phyloP scores from a whole-genome alignment of 2,329 filamentous ascomycete species.

The Fusarium nodosum region DNA sequence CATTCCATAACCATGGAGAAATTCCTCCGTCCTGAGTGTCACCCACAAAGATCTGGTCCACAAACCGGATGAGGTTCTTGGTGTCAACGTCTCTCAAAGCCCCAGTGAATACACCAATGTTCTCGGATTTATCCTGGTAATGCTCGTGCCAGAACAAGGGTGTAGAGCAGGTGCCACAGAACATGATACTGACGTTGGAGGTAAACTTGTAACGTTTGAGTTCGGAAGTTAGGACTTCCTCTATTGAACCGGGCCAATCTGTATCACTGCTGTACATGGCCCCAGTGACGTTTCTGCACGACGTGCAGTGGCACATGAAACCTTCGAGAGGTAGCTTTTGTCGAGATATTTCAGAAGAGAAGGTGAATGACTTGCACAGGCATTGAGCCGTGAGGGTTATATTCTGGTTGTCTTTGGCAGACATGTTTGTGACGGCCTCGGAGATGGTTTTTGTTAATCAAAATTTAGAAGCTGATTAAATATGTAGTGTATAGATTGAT shows the following conservation, averaged over 20 bases:
- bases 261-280: constrained; percentile 54
- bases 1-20: constrained; percentile 59
- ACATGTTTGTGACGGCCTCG: neutral
- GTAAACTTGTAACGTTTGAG: constrained; percentile 58
- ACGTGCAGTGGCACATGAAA: constrained; percentile 63
- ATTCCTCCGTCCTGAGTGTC: constrained; percentile 68
- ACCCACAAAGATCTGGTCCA: constrained; percentile 60
- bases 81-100: constrained; percentile 51
- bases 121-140: constrained; percentile 6
- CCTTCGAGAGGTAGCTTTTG: constrained; percentile 59
- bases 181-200: constrained; percentile 52
- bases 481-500: rapidly evolving
- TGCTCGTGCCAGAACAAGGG: constrained; percentile 58
- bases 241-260: constrained; percentile 39
- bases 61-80: constrained; percentile 51
- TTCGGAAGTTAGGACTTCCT: constrained; percentile 37
- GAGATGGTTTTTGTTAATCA: rapidly evolving
- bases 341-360: constrained; percentile 52
- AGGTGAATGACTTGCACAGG: constrained; percentile 60
- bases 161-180: constrained; percentile 60
- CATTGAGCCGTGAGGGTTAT: constrained; percentile 54
- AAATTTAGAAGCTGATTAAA: neutral
- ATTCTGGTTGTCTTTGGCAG: neutral
- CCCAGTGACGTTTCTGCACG: constrained; percentile 63
- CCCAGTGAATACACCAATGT: constrained; percentile 56